Conservation (phyloP, 164 flowering plant genomes). For the Piper longum region DNA sequence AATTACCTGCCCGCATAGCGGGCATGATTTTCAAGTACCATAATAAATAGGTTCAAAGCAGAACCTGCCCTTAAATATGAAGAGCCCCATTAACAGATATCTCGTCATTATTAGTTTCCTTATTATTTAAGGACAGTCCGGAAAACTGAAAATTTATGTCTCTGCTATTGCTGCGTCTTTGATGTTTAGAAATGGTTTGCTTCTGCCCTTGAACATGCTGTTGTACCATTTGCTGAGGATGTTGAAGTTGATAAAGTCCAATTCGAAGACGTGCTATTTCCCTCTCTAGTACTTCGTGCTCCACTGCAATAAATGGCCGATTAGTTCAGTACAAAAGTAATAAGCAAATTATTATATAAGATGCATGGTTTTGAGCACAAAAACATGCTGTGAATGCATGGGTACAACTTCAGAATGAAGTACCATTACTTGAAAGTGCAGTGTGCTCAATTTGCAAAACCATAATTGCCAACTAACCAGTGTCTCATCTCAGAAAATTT, state of each 20-base stretch:
- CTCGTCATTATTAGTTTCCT: conserved; percentile 33
- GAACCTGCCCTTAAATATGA: conserved; percentile 14
- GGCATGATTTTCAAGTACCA: not conserved
- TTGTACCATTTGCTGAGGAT: not conserved
- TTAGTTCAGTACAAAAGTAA: too few species aligned
- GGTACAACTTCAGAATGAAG: too few species aligned
- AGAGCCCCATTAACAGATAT: conserved; percentile 43
- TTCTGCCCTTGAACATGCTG: conserved; percentile 19
- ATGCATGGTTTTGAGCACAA: too few species aligned
- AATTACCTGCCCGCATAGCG: not conserved
- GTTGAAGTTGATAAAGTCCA: conserved; percentile 37
- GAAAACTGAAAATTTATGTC: conserved; percentile 77
- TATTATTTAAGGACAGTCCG: conserved; percentile 53
- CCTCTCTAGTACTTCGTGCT: conserved; percentile 87
- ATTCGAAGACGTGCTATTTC: conserved; percentile 63
- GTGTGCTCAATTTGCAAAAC: too few species aligned
- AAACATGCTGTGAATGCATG: too few species aligned
- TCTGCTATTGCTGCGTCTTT: conserved; percentile 45
- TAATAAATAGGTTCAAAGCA: not conserved
- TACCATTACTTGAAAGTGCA: too few species aligned
- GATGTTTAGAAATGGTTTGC: conserved; percentile 35
- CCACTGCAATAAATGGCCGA: conserved; percentile 36
- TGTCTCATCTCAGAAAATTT: too few species aligned
- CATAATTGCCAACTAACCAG: too few species aligned
- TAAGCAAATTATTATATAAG: too few species aligned